Conservation (phyloP, 305 asterid species). For the Vinca major region DNA sequence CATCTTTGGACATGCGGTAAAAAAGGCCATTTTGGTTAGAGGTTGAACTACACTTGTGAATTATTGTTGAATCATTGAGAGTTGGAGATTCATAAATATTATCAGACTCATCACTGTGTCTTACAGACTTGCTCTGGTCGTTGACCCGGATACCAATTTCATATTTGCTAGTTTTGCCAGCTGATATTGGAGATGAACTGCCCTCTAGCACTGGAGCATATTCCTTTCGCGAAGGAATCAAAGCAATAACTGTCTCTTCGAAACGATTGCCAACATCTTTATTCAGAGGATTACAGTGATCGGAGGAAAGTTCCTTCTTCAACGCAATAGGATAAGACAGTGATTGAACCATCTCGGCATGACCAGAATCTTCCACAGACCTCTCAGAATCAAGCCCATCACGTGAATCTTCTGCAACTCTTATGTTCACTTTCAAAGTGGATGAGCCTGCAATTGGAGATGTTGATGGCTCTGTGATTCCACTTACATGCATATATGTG, state of each 20-base stretch:
- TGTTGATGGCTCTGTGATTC: conserved; percentile 5
- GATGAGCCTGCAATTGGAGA: not conserved
- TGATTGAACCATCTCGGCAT: conserved; percentile 4
- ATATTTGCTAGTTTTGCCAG: conserved; percentile 26
- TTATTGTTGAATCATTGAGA: conserved; percentile 7
- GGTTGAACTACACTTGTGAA: conserved; percentile 13
- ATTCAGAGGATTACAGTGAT: conserved; percentile 17
- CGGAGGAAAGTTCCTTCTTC: conserved; percentile 10
- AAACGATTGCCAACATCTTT: conserved; percentile 23
- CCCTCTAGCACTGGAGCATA: conserved; percentile 28
- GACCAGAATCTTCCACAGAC: conserved; percentile 8
- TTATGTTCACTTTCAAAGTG: not conserved
- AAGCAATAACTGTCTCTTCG: conserved; percentile 30
- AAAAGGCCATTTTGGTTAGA: conserved; percentile 24
- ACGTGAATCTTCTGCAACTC: not conserved
- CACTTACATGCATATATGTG: not conserved
- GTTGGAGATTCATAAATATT: conserved; percentile 21
- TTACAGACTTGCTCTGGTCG: conserved; percentile 24
- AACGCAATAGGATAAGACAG: not conserved
- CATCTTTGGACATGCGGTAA: conserved; percentile 32
- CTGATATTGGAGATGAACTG: conserved; percentile 30
- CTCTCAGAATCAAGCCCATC: conserved; percentile 4
- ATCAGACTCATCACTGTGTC: conserved; percentile 24
- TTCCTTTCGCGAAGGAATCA: conserved; percentile 41
- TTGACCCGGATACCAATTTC: conserved; percentile 31